Evolutionary conservation across 2,329 filamentous ascomycete species (phyloP), one percentile per base, ranked within the genome.

Genomic region (Trichoderma breve): DNA sequence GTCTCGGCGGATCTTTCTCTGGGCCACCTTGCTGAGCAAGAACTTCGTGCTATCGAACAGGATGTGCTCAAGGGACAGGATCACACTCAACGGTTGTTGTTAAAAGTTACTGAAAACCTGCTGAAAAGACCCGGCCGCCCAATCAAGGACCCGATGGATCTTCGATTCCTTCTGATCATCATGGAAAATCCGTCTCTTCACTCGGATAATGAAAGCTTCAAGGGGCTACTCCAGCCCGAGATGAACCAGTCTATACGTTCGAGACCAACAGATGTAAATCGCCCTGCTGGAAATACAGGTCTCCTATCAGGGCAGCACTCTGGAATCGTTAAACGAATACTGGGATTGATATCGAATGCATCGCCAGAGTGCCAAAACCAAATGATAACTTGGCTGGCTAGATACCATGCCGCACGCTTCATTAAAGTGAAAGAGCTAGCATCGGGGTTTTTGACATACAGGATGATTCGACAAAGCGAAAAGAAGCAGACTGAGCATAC

Each of bases 241-340:
- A 39, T 30, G 11, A 77, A 73, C 43, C 28, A 66, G 0, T 14
- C 72, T 3, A 12, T 63, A 14, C 26, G 26, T 6, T 51, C 62
- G 18, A 74, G 66, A 9, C 75, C 76, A 34, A 72, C 75, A 15
- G 75, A 75, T 36, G 71, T 73, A 6, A 73, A 72, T 28, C 74
- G 74, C 26, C 63, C 73, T 7, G 36, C 70, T 4, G 78, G 82
- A 6, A 81, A 79, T 47, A 80, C 82, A 3, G 84, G 84, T 0
- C 85, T 82, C 8, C 78, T 85, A 12, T 84, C 88, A 30, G 91
- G 91, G 2, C 89, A 93, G 72, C 92, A 97, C 80, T 94, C 93
- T 3, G 92, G 92, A 5, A 92, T 97, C 68, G 89, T 97, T 76
- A 97, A 97, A 80, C 89, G 95, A 47, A 90, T 97, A 51, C 81